A percentile compares a stretch with the other conserved stretches of the same genome.
These are phyloP conservation scores for Malassezia equina DNA, from an alignment of 1,284 basidiomycete genomes.

Conservation along the genomic window DNA sequence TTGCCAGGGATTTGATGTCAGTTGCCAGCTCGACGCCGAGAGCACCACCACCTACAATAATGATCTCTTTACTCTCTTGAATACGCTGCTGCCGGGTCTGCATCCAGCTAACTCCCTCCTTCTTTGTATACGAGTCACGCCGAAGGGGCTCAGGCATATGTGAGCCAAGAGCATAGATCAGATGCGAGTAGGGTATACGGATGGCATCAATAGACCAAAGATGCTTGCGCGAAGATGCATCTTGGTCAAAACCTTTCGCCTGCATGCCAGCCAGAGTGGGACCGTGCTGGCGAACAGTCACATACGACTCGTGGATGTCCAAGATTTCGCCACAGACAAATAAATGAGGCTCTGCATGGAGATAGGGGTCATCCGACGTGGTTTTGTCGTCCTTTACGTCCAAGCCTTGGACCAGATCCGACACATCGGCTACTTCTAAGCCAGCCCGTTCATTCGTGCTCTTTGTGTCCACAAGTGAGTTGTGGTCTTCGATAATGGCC, in stretches of 20 bases:
- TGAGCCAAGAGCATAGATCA: slow-evolving; percentile 45
- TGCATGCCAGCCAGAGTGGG: not conserved
- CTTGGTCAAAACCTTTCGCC: not conserved
- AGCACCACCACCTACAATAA: slow-evolving; percentile 46
- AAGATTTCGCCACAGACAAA: slow-evolving; percentile 40
- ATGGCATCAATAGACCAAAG: slow-evolving; percentile 44
- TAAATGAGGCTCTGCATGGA: slow-evolving; percentile 31
- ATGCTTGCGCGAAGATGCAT: slow-evolving; percentile 17
- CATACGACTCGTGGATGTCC: slow-evolving; percentile 34
- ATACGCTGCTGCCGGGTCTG: slow-evolving; percentile 29
- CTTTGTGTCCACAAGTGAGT: not conserved
- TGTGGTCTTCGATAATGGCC: slow-evolving; percentile 10
- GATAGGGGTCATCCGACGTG: not conserved
- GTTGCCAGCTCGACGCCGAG: slow-evolving; percentile 43
- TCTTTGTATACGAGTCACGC: slow-evolving; percentile 37
- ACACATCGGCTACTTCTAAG: not conserved
- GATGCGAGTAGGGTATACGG: slow-evolving; percentile 42
- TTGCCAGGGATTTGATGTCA: slow-evolving; percentile 37
- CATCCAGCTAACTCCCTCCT: slow-evolving; percentile 39
- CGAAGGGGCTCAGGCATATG: slow-evolving; percentile 45
- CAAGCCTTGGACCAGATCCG: not conserved
- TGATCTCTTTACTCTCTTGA: slow-evolving; percentile 30
- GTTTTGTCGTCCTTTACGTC: slow-evolving; percentile 7
- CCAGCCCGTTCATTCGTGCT: not conserved
- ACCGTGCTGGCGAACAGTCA: slow-evolving; percentile 26